A percentile compares a stretch with the other conserved stretches of the same genome.
Conservation (phyloP, 176 grass and related monocot genomes). For the Melocanna baccifera region DNA sequence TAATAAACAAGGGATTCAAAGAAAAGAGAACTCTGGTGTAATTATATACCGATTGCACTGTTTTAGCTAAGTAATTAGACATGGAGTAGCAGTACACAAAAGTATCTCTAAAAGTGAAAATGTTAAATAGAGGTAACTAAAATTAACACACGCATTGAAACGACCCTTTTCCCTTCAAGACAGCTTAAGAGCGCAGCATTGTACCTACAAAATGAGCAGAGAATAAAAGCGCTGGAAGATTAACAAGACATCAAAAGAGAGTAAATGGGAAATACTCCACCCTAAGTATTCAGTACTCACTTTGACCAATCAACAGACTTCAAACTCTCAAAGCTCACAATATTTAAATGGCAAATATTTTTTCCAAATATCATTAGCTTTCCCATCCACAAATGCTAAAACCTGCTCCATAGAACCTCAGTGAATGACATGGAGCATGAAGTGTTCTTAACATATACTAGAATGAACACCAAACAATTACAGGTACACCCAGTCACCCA, state of each 20-base stretch:
- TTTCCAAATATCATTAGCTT: conserved; percentile 61
- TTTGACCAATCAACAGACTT: conserved; percentile 74
- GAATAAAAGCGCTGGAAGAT: not conserved
- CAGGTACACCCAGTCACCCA: not conserved
- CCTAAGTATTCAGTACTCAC: conserved; percentile 47
- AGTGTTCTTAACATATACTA: conserved; percentile 6
- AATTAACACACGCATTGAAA: conserved; percentile 60
- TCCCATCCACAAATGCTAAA: conserved; percentile 54
- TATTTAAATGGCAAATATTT: conserved; percentile 50
- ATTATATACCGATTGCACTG: not conserved
- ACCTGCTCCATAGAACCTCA: conserved; percentile 47
- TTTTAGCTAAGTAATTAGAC: not conserved
- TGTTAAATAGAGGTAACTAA: conserved; percentile 10
- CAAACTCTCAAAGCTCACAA: conserved; percentile 42
- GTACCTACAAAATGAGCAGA: conserved; percentile 53
- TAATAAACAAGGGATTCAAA: not conserved
- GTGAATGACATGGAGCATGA: not conserved
- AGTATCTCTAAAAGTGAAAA: conserved; percentile 14
- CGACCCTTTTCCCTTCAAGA: conserved; percentile 65
- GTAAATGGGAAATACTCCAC: conserved; percentile 15
- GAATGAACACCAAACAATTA: not conserved
- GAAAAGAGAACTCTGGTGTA: conserved; percentile 3
- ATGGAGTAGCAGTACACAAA: conserved; percentile 7
- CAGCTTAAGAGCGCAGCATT: conserved; percentile 72
- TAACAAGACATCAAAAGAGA: conserved; percentile 1